Evolutionary conservation across 1,139 yeast genomes (phyloP).

Genomic region (Spathaspora sp.): DNA sequence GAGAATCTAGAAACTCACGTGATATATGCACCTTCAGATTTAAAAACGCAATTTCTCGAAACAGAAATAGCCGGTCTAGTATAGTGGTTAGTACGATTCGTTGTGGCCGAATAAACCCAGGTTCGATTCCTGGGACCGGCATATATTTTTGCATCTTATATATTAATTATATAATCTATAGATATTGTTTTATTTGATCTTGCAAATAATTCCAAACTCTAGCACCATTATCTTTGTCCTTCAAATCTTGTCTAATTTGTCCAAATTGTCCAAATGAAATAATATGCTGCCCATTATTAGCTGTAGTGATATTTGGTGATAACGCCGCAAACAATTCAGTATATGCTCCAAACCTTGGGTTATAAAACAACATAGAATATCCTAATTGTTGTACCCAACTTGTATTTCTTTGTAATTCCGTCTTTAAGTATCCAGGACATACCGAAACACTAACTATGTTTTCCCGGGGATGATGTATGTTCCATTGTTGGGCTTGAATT

Average conservation of each 20-base stretch:
- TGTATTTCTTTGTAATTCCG: constrained; percentile 38
- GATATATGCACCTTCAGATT: not conserved
- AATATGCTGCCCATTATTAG: constrained; percentile 6
- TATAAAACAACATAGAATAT: constrained; percentile 8
- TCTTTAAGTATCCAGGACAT: constrained; percentile 46
- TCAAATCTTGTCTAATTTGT: constrained; percentile 6
- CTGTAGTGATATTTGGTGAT: constrained; percentile 12
- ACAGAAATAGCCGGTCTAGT: constrained; percentile 6
- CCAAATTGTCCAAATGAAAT: constrained; percentile 11
- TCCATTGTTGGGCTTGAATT: constrained; percentile 41
- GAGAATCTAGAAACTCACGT: constrained; percentile 2
- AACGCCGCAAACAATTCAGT: constrained; percentile 22
- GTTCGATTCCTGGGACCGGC: constrained; percentile 9
- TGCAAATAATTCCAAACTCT: constrained; percentile 8
- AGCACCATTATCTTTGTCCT: constrained; percentile 4
- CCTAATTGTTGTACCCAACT: constrained; percentile 1
- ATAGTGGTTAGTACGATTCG: constrained; percentile 7
- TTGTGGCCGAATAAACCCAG: constrained; percentile 8
- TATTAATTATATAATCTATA: not conserved
- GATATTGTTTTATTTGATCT: constrained; percentile 4
- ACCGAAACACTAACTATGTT: constrained; percentile 32
- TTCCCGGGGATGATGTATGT: constrained; percentile 28
- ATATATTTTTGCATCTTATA: not conserved
- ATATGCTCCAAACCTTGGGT: constrained; percentile 17
- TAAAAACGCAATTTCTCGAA: not conserved